A percentile compares a stretch with the other conserved stretches of the same genome.
phyloP scores from a whole-genome alignment of 768 basidiomycete species.

The Suillus sp. region DNA sequence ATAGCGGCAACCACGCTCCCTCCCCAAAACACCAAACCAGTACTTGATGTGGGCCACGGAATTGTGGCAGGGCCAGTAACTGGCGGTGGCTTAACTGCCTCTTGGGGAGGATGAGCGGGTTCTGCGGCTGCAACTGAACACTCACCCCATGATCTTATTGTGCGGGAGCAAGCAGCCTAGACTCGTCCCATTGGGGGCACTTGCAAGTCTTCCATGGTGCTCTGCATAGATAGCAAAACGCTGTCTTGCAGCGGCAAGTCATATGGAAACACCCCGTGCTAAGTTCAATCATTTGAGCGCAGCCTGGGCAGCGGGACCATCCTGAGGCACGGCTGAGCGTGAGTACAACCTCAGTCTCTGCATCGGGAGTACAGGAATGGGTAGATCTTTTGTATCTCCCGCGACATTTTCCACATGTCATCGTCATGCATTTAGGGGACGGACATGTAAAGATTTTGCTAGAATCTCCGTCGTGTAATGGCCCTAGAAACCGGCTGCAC shows the following conservation, averaged over 20 bases:
- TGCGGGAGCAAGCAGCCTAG: slow-evolving; percentile 29
- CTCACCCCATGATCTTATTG: slow-evolving; percentile 48
- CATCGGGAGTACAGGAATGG: slow-evolving; percentile 32
- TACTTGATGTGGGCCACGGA: not conserved
- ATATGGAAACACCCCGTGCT: slow-evolving; percentile 42
- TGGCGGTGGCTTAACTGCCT: not conserved
- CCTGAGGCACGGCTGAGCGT: slow-evolving; percentile 29
- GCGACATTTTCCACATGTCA: slow-evolving; percentile 32
- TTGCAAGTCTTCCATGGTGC: slow-evolving; percentile 63
- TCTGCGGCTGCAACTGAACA: slow-evolving; percentile 33
- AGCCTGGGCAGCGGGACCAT: slow-evolving; percentile 44
- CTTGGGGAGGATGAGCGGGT: slow-evolving; percentile 30
- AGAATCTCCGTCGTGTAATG: slow-evolving; percentile 31
- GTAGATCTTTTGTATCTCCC: slow-evolving; percentile 25
- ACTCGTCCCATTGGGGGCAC: slow-evolving; percentile 71
- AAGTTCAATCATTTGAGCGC: slow-evolving; percentile 41
- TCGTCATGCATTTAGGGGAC: slow-evolving; percentile 20
- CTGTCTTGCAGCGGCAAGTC: slow-evolving; percentile 40
- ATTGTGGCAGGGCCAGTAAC: not conserved
- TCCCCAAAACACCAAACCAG: not conserved
- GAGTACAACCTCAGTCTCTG: slow-evolving; percentile 27
- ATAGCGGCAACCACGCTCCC: not conserved
- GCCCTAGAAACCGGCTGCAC: slow-evolving; percentile 41
- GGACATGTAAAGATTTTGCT: slow-evolving; percentile 24
- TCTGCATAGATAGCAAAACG: slow-evolving; percentile 51